Conservation (phyloP, 352 stramenopile genomes). For the Pythium monospermum region DNA sequence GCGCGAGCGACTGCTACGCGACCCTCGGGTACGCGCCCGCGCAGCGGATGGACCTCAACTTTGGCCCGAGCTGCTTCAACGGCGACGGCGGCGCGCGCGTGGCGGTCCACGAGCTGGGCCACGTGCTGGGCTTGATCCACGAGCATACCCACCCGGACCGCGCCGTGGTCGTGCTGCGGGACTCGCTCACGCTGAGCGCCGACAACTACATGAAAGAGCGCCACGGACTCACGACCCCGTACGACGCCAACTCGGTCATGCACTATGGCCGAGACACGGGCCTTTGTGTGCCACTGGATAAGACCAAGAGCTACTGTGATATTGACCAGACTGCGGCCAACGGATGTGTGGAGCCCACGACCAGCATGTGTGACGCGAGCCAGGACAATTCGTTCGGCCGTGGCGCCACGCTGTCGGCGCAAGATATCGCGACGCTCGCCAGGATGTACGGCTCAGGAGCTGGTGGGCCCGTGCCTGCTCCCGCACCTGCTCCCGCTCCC, state of each 20-base stretch:
- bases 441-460: constrained; percentile 15
- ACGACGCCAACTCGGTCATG: constrained; percentile 40
- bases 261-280: constrained; percentile 38
- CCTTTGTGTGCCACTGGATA: constrained; percentile 33
- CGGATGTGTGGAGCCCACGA: constrained; percentile 19
- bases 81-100: constrained; percentile 34
- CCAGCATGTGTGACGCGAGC: constrained; percentile 16
- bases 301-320: constrained; percentile 29
- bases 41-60: constrained; percentile 40
- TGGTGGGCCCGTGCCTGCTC: no score
- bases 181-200: constrained; percentile 33
- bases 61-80: constrained; percentile 34
- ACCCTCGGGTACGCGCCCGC: constrained; percentile 36
- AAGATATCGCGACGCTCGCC: constrained; percentile 14
- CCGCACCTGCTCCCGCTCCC: constrained; percentile 2
- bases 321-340: constrained; percentile 29
- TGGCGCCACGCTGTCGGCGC: constrained; percentile 7
- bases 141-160: constrained; percentile 44
- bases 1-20: constrained; percentile 32
- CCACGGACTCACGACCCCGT: constrained; percentile 20
- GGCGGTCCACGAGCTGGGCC: constrained; percentile 39
- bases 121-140: constrained; percentile 39
- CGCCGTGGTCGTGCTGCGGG: constrained; percentile 38
- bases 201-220: constrained; percentile 48
- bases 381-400: constrained; percentile 21